Conservation (phyloP, 768 basidiomycete genomes). For the Rhodotorula diobovata region DNA sequence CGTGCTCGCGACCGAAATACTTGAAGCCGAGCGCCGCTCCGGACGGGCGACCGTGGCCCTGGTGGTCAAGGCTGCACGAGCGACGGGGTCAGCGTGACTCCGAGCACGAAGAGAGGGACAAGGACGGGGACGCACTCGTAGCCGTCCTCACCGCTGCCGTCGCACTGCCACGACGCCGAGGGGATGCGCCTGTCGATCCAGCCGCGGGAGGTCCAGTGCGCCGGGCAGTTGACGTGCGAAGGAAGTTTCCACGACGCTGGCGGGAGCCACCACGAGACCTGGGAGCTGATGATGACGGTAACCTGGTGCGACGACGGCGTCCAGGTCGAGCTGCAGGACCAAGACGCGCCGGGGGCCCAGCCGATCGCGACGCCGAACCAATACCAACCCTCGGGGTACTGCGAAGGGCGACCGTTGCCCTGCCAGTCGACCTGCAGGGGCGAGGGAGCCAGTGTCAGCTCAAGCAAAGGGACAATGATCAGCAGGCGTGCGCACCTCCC, state of each 20-base stretch:
- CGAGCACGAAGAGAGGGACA: background rate
- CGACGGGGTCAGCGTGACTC: background rate
- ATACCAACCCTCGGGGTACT: background rate
- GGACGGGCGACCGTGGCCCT: background rate
- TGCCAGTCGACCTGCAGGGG: background rate
- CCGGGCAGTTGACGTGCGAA: background rate
- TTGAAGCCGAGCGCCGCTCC: background rate
- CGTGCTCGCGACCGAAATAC: background rate
- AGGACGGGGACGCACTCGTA: slow-evolving; percentile 4
- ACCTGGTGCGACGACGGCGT: background rate
- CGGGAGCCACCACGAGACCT: background rate
- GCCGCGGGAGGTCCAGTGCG: background rate
- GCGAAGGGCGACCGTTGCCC: background rate
- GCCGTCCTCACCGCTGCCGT: background rate
- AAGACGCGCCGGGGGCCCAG: slow-evolving; percentile 2
- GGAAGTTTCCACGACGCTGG: background rate
- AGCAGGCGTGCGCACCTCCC: background rate
- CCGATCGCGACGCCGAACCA: background rate
- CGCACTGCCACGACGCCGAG: background rate
- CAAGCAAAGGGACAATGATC: too few relatives aligned
- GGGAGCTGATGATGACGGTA: background rate
- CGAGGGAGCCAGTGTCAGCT: too few relatives aligned
- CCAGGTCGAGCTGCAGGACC: background rate
- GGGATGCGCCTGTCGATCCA: slow-evolving; percentile 19
- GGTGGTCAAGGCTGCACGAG: background rate